Percentiles rank a stretch among this genome's conserved stretches.
Conservation (phyloP, 441 rosid genomes). For the Bruguiera hainesii region DNA sequence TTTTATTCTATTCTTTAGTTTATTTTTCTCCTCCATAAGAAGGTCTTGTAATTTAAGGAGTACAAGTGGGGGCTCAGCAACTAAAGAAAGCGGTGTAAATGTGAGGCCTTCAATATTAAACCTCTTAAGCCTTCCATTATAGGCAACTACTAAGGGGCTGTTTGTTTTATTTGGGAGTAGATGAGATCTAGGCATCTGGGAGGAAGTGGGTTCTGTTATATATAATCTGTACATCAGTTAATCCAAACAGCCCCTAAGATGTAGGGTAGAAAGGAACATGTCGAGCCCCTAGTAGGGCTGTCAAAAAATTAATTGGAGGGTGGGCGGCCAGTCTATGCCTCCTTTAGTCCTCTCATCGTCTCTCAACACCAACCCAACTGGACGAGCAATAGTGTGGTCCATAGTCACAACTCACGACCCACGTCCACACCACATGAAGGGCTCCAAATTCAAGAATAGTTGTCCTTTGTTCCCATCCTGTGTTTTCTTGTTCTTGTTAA, state of each 20-base stretch:
- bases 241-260: not conserved
- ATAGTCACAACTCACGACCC: not conserved
- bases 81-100: too few species aligned
- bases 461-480: not conserved
- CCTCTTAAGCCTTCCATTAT: too few species aligned
- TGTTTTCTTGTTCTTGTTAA: not conserved
- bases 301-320: constrained; percentile 6
- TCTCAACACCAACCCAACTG: not conserved
- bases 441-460: not conserved
- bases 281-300: constrained; percentile 16
- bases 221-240: too few species aligned
- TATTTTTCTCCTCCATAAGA: too few species aligned
- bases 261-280: constrained; percentile 22
- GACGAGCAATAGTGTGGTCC: constrained; percentile 9
- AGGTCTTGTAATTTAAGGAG: too few species aligned
- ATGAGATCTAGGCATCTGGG: too few species aligned
- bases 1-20: too few species aligned
- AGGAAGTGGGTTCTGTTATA: too few species aligned
- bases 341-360: not conserved
- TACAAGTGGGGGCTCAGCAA: too few species aligned
- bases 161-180: too few species aligned
- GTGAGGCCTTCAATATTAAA: too few species aligned
- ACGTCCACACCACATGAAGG: not conserved
- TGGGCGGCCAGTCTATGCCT: constrained; percentile 9
- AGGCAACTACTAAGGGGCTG: too few species aligned